Base-by-base conservation (phyloP, 306 rosid species). In the Acmispon strigosus region DNA sequence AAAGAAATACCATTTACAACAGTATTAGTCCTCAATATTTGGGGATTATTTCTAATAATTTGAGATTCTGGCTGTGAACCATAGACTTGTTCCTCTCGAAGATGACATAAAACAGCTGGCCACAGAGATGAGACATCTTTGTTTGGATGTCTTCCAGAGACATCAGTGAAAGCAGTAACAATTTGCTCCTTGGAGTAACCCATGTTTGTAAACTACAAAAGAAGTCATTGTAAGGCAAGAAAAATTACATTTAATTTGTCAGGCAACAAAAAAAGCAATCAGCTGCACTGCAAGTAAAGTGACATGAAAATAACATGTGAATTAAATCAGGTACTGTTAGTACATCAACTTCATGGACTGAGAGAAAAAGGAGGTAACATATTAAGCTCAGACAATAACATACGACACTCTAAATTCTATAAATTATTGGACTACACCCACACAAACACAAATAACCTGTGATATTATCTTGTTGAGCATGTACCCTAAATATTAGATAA, bases 151-250 rank as follows among this genome's bases (percentile, higher is more conserved):
- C 79, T 78, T 74, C 80, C 58, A 27, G 86, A 87, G 73, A 89
- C 90, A 74, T 86, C 90, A 65, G 69, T 14, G 32, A 81, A 81
- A 47, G 96, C 89, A 69, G n/a, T 41, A 66, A 79, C 60, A 77
- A 88, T 76, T 62, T 85, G 86, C 73, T 93, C 94, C 86, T 81
- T 84, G 50, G 90, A 78, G 86, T 84, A 90, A n/a, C 98, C 98
- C 96, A 86, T 85, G 45, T 60, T 52, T 72, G 85, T 76, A 76
- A 88, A 89, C 98, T 93, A 69, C 64, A 73, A 48, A 48, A 66
- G 45, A 43, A n/a, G 27, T 69, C 8, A 64, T 47, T 12, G 62
- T 71, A 72, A 39, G 49, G 39, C 52, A 15, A 32, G 19, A 34
- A 16, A 72, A 27, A 11, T 37, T 17, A 8, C 15, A 41, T 69